Base-by-base conservation (phyloP, 495 filamentous ascomycete species). In the Lichenothelia convexa region DNA sequence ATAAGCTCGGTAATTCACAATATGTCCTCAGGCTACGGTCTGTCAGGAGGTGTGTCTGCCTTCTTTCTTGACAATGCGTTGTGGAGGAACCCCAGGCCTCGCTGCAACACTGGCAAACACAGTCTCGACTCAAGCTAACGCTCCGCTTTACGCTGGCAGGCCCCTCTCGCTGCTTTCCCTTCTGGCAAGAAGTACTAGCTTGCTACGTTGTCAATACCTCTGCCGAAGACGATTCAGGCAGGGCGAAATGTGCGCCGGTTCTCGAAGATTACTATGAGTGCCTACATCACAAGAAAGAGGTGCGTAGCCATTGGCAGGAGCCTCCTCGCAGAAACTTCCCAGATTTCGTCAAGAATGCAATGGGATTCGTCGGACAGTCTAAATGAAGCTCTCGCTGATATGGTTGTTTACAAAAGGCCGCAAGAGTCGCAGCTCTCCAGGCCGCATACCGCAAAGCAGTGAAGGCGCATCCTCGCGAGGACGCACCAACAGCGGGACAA, bases 191-290 rank as follows among this genome's bases (percentile, higher is more conserved):
- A 48, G 58, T 63, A 19, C 60, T 63, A 34, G 60, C 60, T 36
- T 63, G 60, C 55, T 63, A 63, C 47, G 59, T 59, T 24, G 51
- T 59, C 11, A 63, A 63, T 44, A 56, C 57, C 30, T 41, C 30
- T 26, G 20, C 46, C 30, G 75, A 80, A 17, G 76, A 86, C 48
- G 67, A 71, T 37, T 65, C 71, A 7, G 85, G 85, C 31, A 87
- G 81, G 62, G 78, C 74, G 64, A 93, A 92, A 64, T 99, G 89
- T 56, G 53, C 67, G 27, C 81, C 80, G n/a, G 75, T 73, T 21
- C 62, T 93, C 44, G 89, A 95, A 53, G 89, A 99, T 51, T 95
- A 95, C 67, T 81, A 92, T 60, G 89, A 97, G 65, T 97, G 91
- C 63, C 66, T 97, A 52, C 87, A 97, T 56, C 89, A 97, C 67